Percentiles rank a stretch among this genome's conserved stretches.
These are phyloP conservation scores for Ilyonectria destructans DNA, from an alignment of 2,329 filamentous ascomycete genomes.

Conservation along the genomic window DNA sequence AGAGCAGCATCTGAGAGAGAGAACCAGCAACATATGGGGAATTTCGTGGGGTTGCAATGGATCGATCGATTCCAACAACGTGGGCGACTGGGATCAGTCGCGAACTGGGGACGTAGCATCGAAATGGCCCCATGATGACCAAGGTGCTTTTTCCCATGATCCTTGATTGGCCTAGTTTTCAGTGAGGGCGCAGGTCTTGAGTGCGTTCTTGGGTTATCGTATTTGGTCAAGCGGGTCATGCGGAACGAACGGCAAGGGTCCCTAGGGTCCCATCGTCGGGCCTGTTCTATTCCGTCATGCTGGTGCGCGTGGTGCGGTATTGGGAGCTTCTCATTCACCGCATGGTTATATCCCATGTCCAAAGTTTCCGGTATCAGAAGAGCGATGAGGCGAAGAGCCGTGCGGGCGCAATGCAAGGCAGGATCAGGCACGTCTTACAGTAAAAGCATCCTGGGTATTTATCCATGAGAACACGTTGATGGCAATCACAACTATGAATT, in stretches of 20 bases:
- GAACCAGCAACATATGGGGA: slow-evolving; percentile 8
- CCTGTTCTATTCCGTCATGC: slow-evolving; percentile 14
- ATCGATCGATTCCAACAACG: slow-evolving; percentile 24
- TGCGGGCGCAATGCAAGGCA: background rate
- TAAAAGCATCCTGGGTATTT: too few relatives aligned
- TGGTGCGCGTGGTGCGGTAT: background rate
- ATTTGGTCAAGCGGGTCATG: slow-evolving; percentile 16
- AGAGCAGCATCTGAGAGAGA: slow-evolving; percentile 8
- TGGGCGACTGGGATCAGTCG: slow-evolving; percentile 26
- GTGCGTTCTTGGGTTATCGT: slow-evolving; percentile 13
- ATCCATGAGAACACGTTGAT: too few relatives aligned
- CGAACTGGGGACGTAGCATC: slow-evolving; percentile 29
- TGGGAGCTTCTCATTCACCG: background rate
- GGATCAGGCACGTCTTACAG: too few relatives aligned
- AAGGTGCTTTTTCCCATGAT: slow-evolving; percentile 11
- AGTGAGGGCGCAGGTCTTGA: background rate
- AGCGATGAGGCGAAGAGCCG: background rate
- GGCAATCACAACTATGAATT: too few relatives aligned
- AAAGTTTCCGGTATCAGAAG: too few relatives aligned
- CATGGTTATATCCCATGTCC: too few relatives aligned
- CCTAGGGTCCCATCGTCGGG: slow-evolving; percentile 1
- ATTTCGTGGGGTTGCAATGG: slow-evolving; percentile 19
- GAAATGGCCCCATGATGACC: slow-evolving; percentile 20
- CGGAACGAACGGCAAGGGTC: slow-evolving; percentile 3
- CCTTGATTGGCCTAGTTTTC: slow-evolving; percentile 14